A percentile compares a stretch with the other conserved stretches of the same genome.
Evolutionary conservation across 768 basidiomycete species (phyloP).

Genomic region (Sistotremastrum niveocremeum): DNA sequence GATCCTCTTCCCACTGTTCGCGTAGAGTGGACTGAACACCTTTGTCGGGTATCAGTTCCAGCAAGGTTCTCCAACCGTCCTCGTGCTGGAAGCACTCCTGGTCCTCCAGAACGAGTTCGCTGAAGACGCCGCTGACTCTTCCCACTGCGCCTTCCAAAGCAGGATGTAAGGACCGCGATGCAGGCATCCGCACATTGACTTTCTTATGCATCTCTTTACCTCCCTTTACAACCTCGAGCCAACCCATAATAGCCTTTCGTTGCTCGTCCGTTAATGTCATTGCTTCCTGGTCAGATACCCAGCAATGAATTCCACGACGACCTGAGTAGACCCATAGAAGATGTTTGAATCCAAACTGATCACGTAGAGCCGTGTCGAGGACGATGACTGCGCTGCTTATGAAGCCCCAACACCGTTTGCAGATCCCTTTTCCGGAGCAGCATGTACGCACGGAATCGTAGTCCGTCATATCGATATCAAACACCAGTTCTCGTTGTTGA

Average conservation of each 20-base stretch:
- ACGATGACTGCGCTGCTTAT: slow-evolving; percentile 87
- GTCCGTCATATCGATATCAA: slow-evolving; percentile 99
- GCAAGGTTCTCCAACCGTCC: slow-evolving; percentile 59
- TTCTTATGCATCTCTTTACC: slow-evolving; percentile 73
- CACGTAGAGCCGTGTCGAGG: slow-evolving; percentile 61
- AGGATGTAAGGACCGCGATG: slow-evolving; percentile 10
- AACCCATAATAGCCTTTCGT: slow-evolving; percentile 74
- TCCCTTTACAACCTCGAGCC: slow-evolving; percentile 71
- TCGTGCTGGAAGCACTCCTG: slow-evolving; percentile 71
- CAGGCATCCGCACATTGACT: slow-evolving; percentile 49
- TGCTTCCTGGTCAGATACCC: slow-evolving; percentile 86
- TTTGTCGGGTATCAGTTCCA: slow-evolving; percentile 61
- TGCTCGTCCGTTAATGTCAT: slow-evolving; percentile 87
- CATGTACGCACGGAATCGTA: slow-evolving; percentile 94
- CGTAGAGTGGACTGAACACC: slow-evolving; percentile 34
- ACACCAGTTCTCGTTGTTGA: slow-evolving; percentile 80
- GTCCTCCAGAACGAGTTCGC: slow-evolving; percentile 56
- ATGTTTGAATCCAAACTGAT: slow-evolving; percentile 84
- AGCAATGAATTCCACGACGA: slow-evolving; percentile 94
- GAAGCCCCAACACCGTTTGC: slow-evolving; percentile 87
- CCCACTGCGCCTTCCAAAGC: slow-evolving; percentile 29
- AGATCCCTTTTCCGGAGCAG: slow-evolving; percentile 84
- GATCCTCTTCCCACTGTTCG: slow-evolving; percentile 42
- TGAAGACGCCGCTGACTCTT: slow-evolving; percentile 43
- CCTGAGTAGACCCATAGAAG: slow-evolving; percentile 98